Conservation (phyloP, 352 stramenopile species). For the Globisporangium okanoganense region DNA sequence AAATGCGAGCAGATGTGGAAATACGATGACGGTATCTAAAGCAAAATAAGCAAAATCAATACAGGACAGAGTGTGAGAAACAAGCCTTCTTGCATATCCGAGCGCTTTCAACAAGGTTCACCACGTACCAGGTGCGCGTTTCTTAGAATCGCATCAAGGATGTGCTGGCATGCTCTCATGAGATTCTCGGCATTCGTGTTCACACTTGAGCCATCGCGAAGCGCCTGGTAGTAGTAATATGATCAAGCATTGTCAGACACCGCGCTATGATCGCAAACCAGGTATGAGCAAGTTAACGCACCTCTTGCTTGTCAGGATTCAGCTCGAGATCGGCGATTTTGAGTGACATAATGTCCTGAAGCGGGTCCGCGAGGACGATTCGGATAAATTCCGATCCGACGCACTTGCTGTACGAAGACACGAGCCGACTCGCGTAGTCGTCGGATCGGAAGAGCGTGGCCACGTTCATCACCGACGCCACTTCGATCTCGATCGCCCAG, state of each 20-base stretch:
- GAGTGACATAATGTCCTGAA: slow-evolving; percentile 55
- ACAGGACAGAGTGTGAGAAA: background rate
- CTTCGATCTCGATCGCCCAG: slow-evolving; percentile 78
- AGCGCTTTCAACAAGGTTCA: background rate
- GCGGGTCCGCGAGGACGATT: slow-evolving; percentile 52
- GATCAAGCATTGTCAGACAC: background rate
- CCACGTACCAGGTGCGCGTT: slow-evolving; percentile 44
- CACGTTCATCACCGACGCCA: slow-evolving; percentile 67
- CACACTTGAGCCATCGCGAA: slow-evolving; percentile 30
- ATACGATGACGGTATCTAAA: slow-evolving; percentile 63
- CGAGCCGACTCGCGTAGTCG: slow-evolving; percentile 63
- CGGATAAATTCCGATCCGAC: slow-evolving; percentile 70
- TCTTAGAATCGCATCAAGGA: slow-evolving; percentile 76
- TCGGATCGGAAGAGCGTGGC: slow-evolving; percentile 78
- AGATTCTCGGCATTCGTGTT: slow-evolving; percentile 69
- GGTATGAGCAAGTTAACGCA: slow-evolving; percentile 5
- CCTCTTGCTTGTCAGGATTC: slow-evolving; percentile 55
- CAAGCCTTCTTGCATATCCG: background rate
- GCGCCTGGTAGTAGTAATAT: slow-evolving; percentile 8
- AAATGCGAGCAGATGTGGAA: slow-evolving; percentile 77
- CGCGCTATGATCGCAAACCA: background rate
- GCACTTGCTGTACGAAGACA: slow-evolving; percentile 76
- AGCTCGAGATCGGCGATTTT: slow-evolving; percentile 77
- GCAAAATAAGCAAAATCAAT: background rate
- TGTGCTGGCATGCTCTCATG: slow-evolving; percentile 78